phyloP scores from a whole-genome alignment of 768 basidiomycete species.

The Leucocoprinus sp. region DNA sequence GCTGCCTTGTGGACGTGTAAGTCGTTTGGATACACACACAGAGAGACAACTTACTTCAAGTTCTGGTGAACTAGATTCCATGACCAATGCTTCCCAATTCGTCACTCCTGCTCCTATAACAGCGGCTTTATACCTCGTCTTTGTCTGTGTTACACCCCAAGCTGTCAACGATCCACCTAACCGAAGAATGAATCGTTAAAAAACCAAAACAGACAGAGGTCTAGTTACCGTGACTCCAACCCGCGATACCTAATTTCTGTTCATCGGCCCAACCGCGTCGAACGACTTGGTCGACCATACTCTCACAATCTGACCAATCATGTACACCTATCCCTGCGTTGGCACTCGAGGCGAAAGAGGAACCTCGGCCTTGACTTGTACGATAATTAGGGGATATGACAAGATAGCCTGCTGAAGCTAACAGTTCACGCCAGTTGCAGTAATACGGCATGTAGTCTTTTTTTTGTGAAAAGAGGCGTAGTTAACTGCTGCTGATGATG shows the following conservation, averaged over 20 bases:
- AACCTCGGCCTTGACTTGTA: constrained; percentile 29
- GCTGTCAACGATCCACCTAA: constrained; percentile 26
- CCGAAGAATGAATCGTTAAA: too few relatives aligned
- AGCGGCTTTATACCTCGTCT: constrained; percentile 27
- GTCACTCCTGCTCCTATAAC: constrained; percentile 27
- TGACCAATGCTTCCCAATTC: constrained; percentile 30
- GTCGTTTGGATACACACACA: not conserved
- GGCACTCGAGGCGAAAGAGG: constrained; percentile 23
- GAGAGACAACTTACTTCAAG: constrained; percentile 20
- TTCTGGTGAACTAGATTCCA: constrained; percentile 27
- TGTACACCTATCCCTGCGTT: constrained; percentile 22
- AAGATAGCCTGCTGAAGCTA: constrained; percentile 27
- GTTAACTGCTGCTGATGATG: not conserved
- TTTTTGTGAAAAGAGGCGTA: not conserved
- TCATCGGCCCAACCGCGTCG: constrained; percentile 24
- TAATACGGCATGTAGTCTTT: constrained; percentile 32
- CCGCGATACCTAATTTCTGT: constrained; percentile 22
- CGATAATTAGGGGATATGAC: constrained; percentile 30
- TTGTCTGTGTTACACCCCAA: constrained; percentile 28
- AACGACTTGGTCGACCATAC: constrained; percentile 28
- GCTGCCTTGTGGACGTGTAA: constrained; percentile 16
- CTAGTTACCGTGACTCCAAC: constrained; percentile 33
- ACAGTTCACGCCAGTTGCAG: constrained; percentile 29
- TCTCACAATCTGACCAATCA: constrained; percentile 29
- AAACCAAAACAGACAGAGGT: too few relatives aligned